Evolutionary conservation across 768 basidiomycete species (phyloP).

Genomic region (Lentinula lateritia): DNA sequence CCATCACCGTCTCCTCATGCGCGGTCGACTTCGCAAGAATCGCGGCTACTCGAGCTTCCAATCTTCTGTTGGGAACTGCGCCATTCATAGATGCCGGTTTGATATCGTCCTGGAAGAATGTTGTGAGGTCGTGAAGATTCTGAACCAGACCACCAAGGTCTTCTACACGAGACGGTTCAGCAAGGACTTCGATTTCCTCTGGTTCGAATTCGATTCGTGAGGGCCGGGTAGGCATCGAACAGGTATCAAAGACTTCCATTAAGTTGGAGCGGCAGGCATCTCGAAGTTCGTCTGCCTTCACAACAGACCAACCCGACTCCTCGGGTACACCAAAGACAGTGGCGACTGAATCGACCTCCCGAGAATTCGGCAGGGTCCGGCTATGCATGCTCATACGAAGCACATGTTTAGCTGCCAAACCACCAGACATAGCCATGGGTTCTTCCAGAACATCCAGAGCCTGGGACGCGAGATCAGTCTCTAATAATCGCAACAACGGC

Average conservation of each 20-base stretch:
- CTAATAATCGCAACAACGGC: slow-evolving; percentile 85
- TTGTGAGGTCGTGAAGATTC: slow-evolving; percentile 70
- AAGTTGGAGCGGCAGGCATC: slow-evolving; percentile 71
- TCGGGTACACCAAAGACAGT: slow-evolving; percentile 80
- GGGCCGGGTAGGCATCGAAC: slow-evolving; percentile 62
- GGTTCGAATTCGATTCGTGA: slow-evolving; percentile 72
- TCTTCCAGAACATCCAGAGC: slow-evolving; percentile 94
- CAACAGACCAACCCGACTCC: slow-evolving; percentile 84
- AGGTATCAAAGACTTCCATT: slow-evolving; percentile 82
- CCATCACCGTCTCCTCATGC: slow-evolving; percentile 35
- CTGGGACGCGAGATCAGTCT: slow-evolving; percentile 77
- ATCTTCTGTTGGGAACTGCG: slow-evolving; percentile 47
- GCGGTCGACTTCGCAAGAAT: slow-evolving; percentile 79
- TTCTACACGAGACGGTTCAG: slow-evolving; percentile 32
- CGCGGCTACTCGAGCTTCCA: slow-evolving; percentile 77
- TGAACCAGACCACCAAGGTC: slow-evolving; percentile 76
- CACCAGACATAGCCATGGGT: slow-evolving; percentile 74
- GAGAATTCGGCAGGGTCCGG: slow-evolving; percentile 30
- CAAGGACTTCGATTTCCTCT: slow-evolving; percentile 44
- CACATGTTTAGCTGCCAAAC: slow-evolving; percentile 79
- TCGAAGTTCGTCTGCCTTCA: slow-evolving; percentile 56
- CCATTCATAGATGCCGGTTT: slow-evolving; percentile 24
- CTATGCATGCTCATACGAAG: slow-evolving; percentile 86
- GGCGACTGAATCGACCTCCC: slow-evolving; percentile 48
- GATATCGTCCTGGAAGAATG: slow-evolving; percentile 58